Base-by-base conservation (phyloP, 1,284 basidiomycete species). In the Rhodotorula sp. region DNA sequence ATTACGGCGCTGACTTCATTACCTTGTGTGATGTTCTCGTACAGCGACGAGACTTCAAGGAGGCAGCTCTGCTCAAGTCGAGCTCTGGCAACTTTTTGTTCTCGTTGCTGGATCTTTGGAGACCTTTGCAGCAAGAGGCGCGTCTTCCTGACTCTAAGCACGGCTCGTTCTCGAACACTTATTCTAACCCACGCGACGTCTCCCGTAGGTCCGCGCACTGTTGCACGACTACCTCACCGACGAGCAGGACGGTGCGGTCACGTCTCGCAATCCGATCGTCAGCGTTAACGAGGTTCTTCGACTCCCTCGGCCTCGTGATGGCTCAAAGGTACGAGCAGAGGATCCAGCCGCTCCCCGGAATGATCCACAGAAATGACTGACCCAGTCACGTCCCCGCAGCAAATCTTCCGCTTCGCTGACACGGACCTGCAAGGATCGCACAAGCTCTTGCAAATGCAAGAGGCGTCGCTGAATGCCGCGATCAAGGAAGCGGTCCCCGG, bases 241-340 rank as follows among this genome's bases (percentile, higher is more conserved):
- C 80, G 93, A 95, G 77, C 89, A 91, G 70, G 88, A 89, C 80
- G 89, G 89, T 4, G 85, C 88, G 6, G 85, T 88, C 19, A 85
- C 90, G 15, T 88, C 90, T 10, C 85, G 93, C 55, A 94, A 94
- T 79, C 90, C 92, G 2, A 90, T 97, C 64, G 87, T 90, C 8
- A 94, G 95, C 4, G 92, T 99, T 81, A 97, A 97, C 78, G 95
- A 98, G 78, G 89, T 95, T 16, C 85, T 99, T 50, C 86, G 91
- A n/a, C 90, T 92, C 68, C 90, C 91, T 26, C 88, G 87, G 75
- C 87, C 89, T 72, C 84, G 92, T 71, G 92, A 95, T 77, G 89
- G 85, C 79, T 84, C 86, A 68, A 93, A 92, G 84, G 92, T 92
- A 68, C 23, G 57, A 3, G 12, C 34, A 34, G 7, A 28, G 28